Evolutionary conservation across 1,284 basidiomycete genomes (phyloP).

Genomic region (Rhodotorula sp.): DNA sequence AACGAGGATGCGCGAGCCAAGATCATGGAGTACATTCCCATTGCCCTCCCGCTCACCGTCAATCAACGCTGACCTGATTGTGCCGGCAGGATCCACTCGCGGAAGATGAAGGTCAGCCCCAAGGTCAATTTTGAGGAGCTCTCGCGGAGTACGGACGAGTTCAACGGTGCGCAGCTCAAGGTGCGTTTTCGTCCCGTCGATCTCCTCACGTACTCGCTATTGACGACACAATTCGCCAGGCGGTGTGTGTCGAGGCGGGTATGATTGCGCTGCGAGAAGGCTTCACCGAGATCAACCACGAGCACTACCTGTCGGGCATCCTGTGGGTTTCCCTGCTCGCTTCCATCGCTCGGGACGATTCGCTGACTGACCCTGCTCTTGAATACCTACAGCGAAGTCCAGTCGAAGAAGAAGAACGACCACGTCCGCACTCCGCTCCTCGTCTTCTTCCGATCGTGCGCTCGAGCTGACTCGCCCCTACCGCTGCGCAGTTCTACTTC

Average conservation of each 20-base stretch:
- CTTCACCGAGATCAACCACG: conserved; percentile 81
- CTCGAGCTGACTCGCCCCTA: not conserved
- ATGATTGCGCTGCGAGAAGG: conserved; percentile 97
- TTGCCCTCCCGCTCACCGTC: not conserved
- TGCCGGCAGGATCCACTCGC: conserved; percentile 61
- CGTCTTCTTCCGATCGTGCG: no score
- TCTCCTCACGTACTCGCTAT: not conserved
- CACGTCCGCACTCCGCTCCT: conserved; percentile 48
- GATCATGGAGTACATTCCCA: conserved; percentile 57
- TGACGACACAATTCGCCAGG: conserved; percentile 52
- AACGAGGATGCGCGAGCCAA: conserved; percentile 69
- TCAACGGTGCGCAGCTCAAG: conserved; percentile 66
- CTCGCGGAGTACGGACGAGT: conserved; percentile 70
- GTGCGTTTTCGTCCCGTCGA: conserved; percentile 31
- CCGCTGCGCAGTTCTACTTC: conserved; percentile 64
- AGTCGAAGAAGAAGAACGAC: conserved; percentile 96
- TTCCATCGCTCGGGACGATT: not conserved
- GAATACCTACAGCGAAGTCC: conserved; percentile 57
- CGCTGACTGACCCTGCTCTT: not conserved
- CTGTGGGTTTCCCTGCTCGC: conserved; percentile 48
- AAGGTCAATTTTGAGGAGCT: conserved; percentile 75
- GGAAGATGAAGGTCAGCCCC: conserved; percentile 82
- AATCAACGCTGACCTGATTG: no score
- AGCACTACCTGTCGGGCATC: conserved; percentile 90
- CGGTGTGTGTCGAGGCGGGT: conserved; percentile 93